Percentiles rank a stretch among this genome's conserved stretches.
phyloP scores from a whole-genome alignment of 2,329 filamentous ascomycete species.

The Monosporascus cannonballus region DNA sequence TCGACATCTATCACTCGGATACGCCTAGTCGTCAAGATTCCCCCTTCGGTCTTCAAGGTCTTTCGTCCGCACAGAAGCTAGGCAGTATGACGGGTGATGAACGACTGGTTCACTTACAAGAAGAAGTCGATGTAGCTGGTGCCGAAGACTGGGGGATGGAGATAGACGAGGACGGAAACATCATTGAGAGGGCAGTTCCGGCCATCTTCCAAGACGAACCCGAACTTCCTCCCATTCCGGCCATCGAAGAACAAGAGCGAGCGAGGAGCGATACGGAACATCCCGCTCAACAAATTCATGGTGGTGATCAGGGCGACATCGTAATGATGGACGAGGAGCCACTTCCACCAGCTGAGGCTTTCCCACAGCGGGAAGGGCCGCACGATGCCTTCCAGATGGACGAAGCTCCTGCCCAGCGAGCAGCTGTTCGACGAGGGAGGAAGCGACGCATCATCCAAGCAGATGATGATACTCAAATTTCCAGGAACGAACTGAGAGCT shows the following conservation, averaged over 20 bases:
- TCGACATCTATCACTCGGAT: constrained; percentile 19
- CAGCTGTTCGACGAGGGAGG: constrained; percentile 15
- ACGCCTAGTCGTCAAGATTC: constrained; percentile 13
- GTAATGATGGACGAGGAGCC: constrained; percentile 32
- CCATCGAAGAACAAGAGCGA: constrained; percentile 8
- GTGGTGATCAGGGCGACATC: constrained; percentile 27
- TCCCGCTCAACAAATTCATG: constrained; percentile 7
- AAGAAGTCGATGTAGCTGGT: constrained; percentile 32
- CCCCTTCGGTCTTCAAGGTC: constrained; percentile 19
- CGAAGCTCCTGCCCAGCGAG: constrained; percentile 5
- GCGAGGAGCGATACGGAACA: constrained; percentile 6
- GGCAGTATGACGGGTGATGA: constrained; percentile 14
- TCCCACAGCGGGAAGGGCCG: constrained; percentile 21
- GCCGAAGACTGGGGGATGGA: constrained; percentile 38
- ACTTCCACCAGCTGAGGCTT: constrained; percentile 32
- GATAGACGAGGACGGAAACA: constrained; percentile 47
- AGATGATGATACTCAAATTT: constrained; percentile 29
- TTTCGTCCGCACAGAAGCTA: constrained; percentile 22
- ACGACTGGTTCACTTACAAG: constrained; percentile 21
- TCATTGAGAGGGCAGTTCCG: constrained; percentile 28
- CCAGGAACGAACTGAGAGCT: constrained; percentile 28
- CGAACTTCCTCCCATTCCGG: constrained; percentile 37
- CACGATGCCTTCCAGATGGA: constrained; percentile 12
- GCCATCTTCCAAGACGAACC: constrained; percentile 32
- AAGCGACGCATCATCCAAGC: constrained; percentile 14